These are phyloP conservation scores for Pueraria montana DNA, from an alignment of 306 rosid genomes.

Conservation along the genomic window DNA sequence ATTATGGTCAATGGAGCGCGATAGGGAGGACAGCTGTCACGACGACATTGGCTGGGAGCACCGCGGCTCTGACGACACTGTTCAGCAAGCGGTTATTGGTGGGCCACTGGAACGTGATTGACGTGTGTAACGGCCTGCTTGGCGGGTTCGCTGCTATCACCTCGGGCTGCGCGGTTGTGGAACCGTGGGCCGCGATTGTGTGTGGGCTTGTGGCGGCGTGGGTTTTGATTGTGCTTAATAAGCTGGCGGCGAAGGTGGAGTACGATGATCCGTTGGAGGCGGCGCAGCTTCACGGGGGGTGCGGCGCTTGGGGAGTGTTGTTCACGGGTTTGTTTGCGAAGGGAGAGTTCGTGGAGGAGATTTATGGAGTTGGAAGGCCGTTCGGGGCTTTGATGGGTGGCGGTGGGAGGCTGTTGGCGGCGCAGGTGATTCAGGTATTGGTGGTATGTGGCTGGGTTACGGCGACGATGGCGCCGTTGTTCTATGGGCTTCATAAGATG, in stretches of 20 bases:
- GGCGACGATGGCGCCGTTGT: slow-evolving; percentile 78
- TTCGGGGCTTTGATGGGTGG: slow-evolving; percentile 80
- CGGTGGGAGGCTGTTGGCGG: slow-evolving; percentile 69
- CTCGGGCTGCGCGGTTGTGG: slow-evolving; percentile 80
- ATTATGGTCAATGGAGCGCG: slow-evolving; percentile 86
- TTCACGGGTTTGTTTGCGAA: slow-evolving; percentile 79
- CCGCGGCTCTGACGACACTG: slow-evolving; percentile 74
- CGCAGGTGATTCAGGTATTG: slow-evolving; percentile 64
- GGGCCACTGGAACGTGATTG: slow-evolving; percentile 86
- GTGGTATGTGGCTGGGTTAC: slow-evolving; percentile 80
- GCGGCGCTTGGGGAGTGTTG: slow-evolving; percentile 84
- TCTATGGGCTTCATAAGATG: slow-evolving; percentile 63
- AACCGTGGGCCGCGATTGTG: slow-evolving; percentile 82
- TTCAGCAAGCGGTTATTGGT: slow-evolving; percentile 71
- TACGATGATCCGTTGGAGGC: slow-evolving; percentile 88
- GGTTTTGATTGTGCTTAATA: slow-evolving; percentile 74
- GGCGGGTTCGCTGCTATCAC: slow-evolving; percentile 87
- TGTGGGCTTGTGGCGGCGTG: slow-evolving; percentile 77
- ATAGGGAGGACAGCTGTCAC: slow-evolving; percentile 87
- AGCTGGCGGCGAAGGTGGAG: slow-evolving; percentile 54
- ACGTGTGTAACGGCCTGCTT: slow-evolving; percentile 81
- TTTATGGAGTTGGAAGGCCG: slow-evolving; percentile 60
- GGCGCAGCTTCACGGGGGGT: slow-evolving; percentile 85
- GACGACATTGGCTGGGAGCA: slow-evolving; percentile 78
- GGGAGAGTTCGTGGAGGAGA: slow-evolving; percentile 61